Evolutionary conservation across 2,329 filamentous ascomycete genomes (phyloP).

Genomic region (Aspergillus melleus): DNA sequence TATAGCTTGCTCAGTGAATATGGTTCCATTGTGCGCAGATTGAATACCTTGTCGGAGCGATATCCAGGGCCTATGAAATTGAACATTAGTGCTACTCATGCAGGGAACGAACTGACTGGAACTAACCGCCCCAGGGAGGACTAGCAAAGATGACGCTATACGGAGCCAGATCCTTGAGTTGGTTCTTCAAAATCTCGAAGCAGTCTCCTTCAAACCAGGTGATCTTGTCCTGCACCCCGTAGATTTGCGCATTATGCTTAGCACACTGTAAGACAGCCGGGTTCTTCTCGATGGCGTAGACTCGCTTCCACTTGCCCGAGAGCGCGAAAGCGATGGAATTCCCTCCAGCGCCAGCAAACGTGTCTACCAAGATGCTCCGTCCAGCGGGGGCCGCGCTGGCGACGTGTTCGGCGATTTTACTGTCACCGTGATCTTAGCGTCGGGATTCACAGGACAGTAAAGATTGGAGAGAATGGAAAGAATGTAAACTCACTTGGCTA

Average conservation of each 20-base stretch:
- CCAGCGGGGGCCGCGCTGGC: slow-evolving; percentile 53
- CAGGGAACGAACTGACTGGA: background rate
- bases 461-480: background rate
- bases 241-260: slow-evolving; percentile 85
- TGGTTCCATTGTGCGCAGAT: slow-evolving; percentile 82
- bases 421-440: slow-evolving; percentile 27
- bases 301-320: slow-evolving; percentile 72
- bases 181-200: slow-evolving; percentile 66
- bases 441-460: background rate
- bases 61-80: slow-evolving; percentile 61
- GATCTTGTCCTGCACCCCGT: slow-evolving; percentile 75
- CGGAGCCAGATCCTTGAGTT: slow-evolving; percentile 49
- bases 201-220: slow-evolving; percentile 86
- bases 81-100: slow-evolving; percentile 3
- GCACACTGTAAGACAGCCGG: slow-evolving; percentile 79
- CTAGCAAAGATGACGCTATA: slow-evolving; percentile 68
- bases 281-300: slow-evolving; percentile 89
- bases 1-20: slow-evolving; percentile 70
- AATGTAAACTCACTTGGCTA: slow-evolving; percentile 66
- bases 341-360: slow-evolving; percentile 88
- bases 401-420: slow-evolving; percentile 75
- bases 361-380: slow-evolving; percentile 74
- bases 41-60: slow-evolving; percentile 69
- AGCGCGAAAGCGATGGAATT: slow-evolving; percentile 94
- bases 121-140: slow-evolving; percentile 71